Percentiles rank a stretch among this genome's conserved stretches.
These are phyloP conservation scores for Bonia amplexicaulis DNA, from an alignment of 176 grass and related monocot species.

Conservation along the genomic window DNA sequence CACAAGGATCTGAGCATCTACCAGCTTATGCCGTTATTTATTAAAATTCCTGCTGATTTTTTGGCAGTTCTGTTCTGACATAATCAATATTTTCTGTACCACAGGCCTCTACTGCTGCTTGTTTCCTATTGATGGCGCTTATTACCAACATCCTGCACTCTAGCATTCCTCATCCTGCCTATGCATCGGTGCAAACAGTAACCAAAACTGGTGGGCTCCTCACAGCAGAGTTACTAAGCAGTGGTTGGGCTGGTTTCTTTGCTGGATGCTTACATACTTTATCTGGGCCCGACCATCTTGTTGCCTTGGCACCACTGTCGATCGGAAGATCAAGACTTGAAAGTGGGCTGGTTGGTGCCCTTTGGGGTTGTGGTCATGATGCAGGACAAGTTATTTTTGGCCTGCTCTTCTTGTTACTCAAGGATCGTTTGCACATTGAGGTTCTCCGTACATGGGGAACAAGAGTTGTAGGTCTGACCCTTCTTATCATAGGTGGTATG, in stretches of 20 bases:
- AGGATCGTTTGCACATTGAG: conserved; percentile 91
- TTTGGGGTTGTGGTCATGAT: conserved; percentile 98
- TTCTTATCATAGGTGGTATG: conserved; percentile 75
- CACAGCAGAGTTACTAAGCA: conserved; percentile 64
- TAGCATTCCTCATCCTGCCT: conserved; percentile 26
- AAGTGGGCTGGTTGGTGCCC: conserved; percentile 90
- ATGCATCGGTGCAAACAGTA: conserved; percentile 49
- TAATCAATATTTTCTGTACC: background rate
- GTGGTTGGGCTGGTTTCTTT: conserved; percentile 87
- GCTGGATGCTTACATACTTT: conserved; percentile 96
- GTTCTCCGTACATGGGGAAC: conserved; percentile 82
- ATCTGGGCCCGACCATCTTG: conserved; percentile 93
- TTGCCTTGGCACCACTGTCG: conserved; percentile 79
- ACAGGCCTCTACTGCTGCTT: conserved; percentile 45
- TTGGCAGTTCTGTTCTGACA: background rate
- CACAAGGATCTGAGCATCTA: background rate
- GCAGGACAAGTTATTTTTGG: conserved; percentile 96
- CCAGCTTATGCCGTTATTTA: background rate
- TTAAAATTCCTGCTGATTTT: background rate
- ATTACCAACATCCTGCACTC: conserved; percentile 31
- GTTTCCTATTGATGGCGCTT: conserved; percentile 41
- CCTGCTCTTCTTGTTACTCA: conserved; percentile 84
- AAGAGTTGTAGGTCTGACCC: conserved; percentile 86
- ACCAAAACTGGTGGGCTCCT: conserved; percentile 47
- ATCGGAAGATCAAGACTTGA: conserved; percentile 83